Base-by-base conservation (phyloP, 768 basidiomycete species). In the Mycena vulgaris region DNA sequence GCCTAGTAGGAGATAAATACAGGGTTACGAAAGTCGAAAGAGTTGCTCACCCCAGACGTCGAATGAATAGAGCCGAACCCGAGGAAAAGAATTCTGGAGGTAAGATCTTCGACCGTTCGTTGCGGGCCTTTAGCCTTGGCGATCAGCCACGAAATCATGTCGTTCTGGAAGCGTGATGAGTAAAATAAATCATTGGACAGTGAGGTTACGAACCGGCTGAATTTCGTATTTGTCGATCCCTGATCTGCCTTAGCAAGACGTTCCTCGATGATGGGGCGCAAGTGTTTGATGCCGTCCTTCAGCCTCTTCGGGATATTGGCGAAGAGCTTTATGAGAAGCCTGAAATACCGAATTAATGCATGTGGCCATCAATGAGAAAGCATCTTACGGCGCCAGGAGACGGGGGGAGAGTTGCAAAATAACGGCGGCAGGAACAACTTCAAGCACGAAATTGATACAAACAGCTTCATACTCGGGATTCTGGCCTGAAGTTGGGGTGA, bases 141-240 rank as follows among this genome's bases (percentile, higher is more conserved):
- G 27, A 58, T 58, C 40, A 58, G 21, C 57, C 57, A 58, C 57
- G 57, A 58, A n/a, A 58, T 40, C 57, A 58, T 42, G 40, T 58
- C 57, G 40, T 58, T 42, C 57, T 58, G 57, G 17, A 58, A 42
- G 40, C 42, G 8, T 28, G 25, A 39, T 58, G 39, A 42, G 39
- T 58, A 42, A 42, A 30, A 30, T 42, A 28, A 35, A 35, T 35
- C 37, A 30, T 40, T 42, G 6, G 27, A 30, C 17, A 58, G 40
- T 42, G 25, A 42, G 19, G 27, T 40, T 28, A 58, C 57, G 3
- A 42, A 42, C 57, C 57, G 57, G 57, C 28, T 53, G 33, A 13
- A 35, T 35, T 35, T 35, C 33, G 33, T 35, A 35, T 35, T 56
- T 56, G 55, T 56, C 55, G 17, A 56, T 25, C 13, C 37, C 55